Evolutionary conservation across 352 stramenopile species (phyloP), one percentile per base, ranked within the genome.

Genomic region (Phytophthora vignae): DNA sequence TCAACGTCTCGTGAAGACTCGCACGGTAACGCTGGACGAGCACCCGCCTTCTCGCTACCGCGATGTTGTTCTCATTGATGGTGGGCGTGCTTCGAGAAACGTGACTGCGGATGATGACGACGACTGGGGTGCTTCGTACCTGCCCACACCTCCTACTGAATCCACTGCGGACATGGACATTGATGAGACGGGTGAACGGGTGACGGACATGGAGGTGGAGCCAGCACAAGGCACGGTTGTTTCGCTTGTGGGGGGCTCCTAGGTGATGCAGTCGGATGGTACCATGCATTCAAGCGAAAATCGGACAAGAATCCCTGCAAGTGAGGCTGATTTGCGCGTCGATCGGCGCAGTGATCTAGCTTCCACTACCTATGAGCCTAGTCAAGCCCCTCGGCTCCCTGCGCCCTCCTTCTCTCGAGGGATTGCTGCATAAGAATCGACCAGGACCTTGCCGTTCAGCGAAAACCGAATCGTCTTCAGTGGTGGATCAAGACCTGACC

Each of bases 1-100:
- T 55, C 15, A 66, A 14, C 60, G 57, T 12, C 14, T 60, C 17
- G 48, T 59, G n/a, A 64, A 29, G 27, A 50, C 52, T 25, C 52
- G 22, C 6, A 48, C 63, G 19, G 42, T 64, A 4, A 15, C 42
- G 6, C 66, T 68, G 6, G 17, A 52, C 31, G 44, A 60, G n/a
- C 11, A 21, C 12, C 36, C 55, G 17, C 29, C 54, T 8, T 60
- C 54, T 29, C 17, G 17, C 15, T 52, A 52, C 44, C 44, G 44
- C 44, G 54, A 60, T 49, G 31, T 60, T n/a, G 17, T 60, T 49
- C 22, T 44, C 36, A 7, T 48, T 49, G 15, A 33, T 60, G 17
- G 22, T 7, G 12, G 33, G 5, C 54, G 54, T 14, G 19, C 3
- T 22, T 22, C 29, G 9, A 52, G n/a, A 3, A 52, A 38, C 38